These are phyloP conservation scores for Sesbania bispinosa DNA, from an alignment of 306 rosid species.

Conservation along the genomic window DNA sequence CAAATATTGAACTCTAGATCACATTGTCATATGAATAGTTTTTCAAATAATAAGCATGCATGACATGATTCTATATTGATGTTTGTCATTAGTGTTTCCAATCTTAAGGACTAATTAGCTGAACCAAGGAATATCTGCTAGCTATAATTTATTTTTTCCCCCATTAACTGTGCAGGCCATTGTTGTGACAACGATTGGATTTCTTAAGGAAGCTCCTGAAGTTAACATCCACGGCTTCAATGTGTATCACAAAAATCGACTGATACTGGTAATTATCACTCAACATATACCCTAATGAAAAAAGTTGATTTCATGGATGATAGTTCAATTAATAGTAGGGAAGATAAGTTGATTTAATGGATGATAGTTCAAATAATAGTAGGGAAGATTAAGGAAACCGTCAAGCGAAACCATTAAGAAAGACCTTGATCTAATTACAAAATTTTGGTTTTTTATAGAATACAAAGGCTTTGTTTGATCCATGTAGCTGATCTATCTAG, in stretches of 20 bases:
- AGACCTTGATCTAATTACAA: neutral
- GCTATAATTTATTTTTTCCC: neutral
- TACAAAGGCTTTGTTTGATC: neutral
- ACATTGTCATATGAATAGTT: neutral
- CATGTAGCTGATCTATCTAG: neutral
- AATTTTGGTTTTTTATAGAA: neutral
- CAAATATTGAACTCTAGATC: neutral
- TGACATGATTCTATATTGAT: too few relatives aligned
- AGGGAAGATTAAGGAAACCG: neutral
- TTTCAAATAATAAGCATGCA: too few relatives aligned
- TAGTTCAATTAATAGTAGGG: neutral
- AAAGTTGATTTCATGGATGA: neutral
- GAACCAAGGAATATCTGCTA: neutral
- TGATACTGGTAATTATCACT: slow-evolving; percentile 60
- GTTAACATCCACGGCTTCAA: slow-evolving; percentile 73
- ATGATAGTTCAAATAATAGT: neutral
- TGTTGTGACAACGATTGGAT: slow-evolving; percentile 77
- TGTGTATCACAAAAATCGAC: slow-evolving; percentile 83
- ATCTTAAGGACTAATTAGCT: neutral
- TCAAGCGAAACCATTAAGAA: neutral
- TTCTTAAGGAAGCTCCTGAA: slow-evolving; percentile 79
- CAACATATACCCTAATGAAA: neutral
- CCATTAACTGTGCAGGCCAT: slow-evolving; percentile 42
- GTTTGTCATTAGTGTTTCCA: too few relatives aligned
- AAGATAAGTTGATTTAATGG: neutral